Conservation (phyloP, 768 basidiomycete species). For the Porphyrellus cyaneotinctus region DNA sequence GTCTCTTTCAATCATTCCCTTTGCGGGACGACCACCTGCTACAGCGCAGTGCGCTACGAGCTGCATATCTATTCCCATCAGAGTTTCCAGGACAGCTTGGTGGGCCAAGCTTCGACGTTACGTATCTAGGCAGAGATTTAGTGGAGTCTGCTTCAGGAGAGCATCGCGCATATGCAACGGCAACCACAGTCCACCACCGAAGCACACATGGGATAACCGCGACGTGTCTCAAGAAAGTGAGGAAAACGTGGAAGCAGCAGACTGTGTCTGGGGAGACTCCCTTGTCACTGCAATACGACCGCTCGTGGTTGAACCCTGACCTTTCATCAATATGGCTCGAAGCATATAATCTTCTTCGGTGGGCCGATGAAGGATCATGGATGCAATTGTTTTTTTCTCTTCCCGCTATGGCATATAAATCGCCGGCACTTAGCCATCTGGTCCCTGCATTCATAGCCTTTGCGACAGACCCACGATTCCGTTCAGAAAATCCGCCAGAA, state of each 20-base stretch:
- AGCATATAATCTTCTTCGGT: conserved; percentile 25
- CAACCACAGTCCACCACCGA: neutral
- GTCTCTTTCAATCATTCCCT: conserved; percentile 10
- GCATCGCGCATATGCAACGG: conserved; percentile 10
- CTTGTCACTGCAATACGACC: conserved; percentile 22
- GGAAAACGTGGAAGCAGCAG: conserved; percentile 4
- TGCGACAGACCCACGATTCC: conserved; percentile 10
- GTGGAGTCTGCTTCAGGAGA: neutral
- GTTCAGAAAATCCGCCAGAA: conserved; percentile 8
- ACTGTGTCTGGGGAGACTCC: neutral
- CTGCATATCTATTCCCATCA: neutral
- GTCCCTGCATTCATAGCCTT: conserved; percentile 32
- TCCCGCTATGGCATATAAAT: conserved; percentile 28
- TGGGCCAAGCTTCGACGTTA: neutral
- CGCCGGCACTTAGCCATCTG: conserved; percentile 4
- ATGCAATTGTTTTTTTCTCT: conserved; percentile 29
- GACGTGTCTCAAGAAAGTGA: conserved; percentile 1
- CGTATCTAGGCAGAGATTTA: conserved; percentile 13
- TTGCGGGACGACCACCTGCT: conserved; percentile 5
- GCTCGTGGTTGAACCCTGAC: conserved; percentile 25
- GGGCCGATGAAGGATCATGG: conserved; percentile 1
- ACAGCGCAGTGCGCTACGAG: neutral
- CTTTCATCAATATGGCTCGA: conserved; percentile 25
- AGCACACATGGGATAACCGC: neutral
- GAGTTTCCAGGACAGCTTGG: neutral